phyloP scores from a whole-genome alignment of 2,329 filamentous ascomycete species.

The Fusarium mangiferae region DNA sequence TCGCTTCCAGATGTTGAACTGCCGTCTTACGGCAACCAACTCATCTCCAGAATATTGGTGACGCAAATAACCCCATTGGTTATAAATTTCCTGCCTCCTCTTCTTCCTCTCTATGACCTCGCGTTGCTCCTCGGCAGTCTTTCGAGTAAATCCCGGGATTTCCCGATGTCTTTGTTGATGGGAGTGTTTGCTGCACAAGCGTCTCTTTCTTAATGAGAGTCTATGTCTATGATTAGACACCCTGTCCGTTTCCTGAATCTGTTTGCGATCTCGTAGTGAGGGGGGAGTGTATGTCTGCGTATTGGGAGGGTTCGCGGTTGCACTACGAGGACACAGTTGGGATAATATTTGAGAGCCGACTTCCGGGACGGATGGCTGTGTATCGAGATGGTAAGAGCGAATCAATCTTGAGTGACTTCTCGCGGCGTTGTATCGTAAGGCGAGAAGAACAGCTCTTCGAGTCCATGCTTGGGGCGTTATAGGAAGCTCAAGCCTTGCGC shows the following conservation, averaged over 20 bases:
- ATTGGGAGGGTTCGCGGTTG: slow-evolving; percentile 7
- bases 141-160: not conserved
- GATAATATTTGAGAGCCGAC: slow-evolving; percentile 26
- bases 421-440: slow-evolving; percentile 15
- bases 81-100: slow-evolving; percentile 21
- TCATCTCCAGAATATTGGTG: slow-evolving; percentile 42
- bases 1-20: slow-evolving; percentile 47
- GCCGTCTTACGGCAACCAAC: slow-evolving; percentile 27
- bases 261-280: not conserved
- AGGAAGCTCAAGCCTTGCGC: slow-evolving; percentile 37
- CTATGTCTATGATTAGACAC: not conserved
- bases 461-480: slow-evolving; percentile 26
- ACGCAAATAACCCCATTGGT: slow-evolving; percentile 49
- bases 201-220: not conserved
- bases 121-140: slow-evolving; percentile 1
- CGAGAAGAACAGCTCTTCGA: slow-evolving; percentile 25
- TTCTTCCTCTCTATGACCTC: slow-evolving; percentile 1
- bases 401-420: slow-evolving; percentile 7
- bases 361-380: not conserved
- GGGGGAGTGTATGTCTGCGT: not conserved
- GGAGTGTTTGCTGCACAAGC: not conserved
- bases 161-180: not conserved
- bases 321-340: slow-evolving; percentile 26
- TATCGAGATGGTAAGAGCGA: slow-evolving; percentile 20
- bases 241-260: not conserved